These are phyloP conservation scores for Stylosanthes scabra DNA, from an alignment of 331 rosid genomes.

Conservation along the genomic window DNA sequence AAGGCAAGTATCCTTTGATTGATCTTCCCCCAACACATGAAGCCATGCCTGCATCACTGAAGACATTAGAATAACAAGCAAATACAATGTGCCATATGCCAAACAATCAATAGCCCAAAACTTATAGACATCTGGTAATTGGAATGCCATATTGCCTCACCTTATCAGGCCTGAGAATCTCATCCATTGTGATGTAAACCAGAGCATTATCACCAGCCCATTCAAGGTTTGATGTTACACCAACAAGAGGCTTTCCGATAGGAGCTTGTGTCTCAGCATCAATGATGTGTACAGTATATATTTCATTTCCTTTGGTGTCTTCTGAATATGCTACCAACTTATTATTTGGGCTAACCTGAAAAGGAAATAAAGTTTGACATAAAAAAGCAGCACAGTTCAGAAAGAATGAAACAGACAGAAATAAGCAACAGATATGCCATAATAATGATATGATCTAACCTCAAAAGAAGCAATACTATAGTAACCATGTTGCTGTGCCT, in stretches of 20 bases:
- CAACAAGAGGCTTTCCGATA: conserved; percentile 68
- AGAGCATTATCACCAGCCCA: conserved; percentile 80
- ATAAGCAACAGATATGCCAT: conserved; percentile 7
- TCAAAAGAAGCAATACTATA: conserved; percentile 63
- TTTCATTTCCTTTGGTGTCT: conserved; percentile 93
- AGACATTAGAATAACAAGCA: conserved; percentile 33
- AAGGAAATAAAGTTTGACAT: conserved; percentile 17
- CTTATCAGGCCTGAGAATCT: conserved; percentile 90
- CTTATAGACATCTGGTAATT: not conserved
- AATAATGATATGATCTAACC: conserved; percentile 48
- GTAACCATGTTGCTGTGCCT: conserved; percentile 64
- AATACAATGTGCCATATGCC: conserved; percentile 12
- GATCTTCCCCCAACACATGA: conserved; percentile 79
- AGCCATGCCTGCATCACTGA: conserved; percentile 73
- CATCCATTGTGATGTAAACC: conserved; percentile 84
- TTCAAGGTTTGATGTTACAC: conserved; percentile 60
- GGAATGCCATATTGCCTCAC: conserved; percentile 38
- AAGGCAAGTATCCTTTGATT: conserved; percentile 76
- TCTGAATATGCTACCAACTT: conserved; percentile 87
- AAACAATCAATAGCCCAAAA: conserved; percentile 3
- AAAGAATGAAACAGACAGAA: not conserved
- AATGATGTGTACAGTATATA: conserved; percentile 74
- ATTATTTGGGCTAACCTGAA: conserved; percentile 83
- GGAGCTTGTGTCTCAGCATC: conserved; percentile 72
- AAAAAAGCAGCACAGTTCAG: conserved; percentile 11